A percentile compares a stretch with the other conserved stretches of the same genome.
These are phyloP conservation scores for Polygonum maritimum DNA, from an alignment of 148 eudicot species.

Conservation along the genomic window DNA sequence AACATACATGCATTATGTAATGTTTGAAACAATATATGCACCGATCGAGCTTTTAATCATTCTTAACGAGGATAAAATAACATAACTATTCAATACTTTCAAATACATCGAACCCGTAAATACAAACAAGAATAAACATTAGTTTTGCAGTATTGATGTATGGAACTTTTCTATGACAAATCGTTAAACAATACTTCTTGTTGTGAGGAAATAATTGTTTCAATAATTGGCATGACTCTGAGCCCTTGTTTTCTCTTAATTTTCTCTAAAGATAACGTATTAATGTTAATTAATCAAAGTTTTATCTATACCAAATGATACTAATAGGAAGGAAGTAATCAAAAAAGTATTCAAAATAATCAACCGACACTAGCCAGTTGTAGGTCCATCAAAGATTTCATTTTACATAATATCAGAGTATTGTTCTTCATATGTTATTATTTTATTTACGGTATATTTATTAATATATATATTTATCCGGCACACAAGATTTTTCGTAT, in stretches of 20 bases:
- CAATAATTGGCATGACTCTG: neutral
- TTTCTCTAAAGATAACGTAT: neutral
- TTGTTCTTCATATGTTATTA: too few relatives aligned
- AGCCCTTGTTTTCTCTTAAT: neutral
- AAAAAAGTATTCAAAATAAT: neutral
- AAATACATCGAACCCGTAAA: neutral
- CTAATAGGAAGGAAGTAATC: neutral
- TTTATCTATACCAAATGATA: neutral
- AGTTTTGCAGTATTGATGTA: neutral
- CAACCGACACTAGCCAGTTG: neutral
- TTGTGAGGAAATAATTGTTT: neutral
- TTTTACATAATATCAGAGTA: too few relatives aligned
- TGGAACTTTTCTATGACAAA: neutral
- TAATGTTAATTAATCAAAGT: neutral
- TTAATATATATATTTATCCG: too few relatives aligned
- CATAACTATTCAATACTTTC: neutral
- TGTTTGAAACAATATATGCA: neutral
- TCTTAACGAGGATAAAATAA: neutral
- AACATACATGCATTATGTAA: neutral
- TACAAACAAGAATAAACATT: neutral
- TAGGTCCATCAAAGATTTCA: too few relatives aligned
- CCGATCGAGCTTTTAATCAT: neutral
- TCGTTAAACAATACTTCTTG: neutral
- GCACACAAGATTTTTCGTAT: too few relatives aligned
- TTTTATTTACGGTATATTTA: too few relatives aligned